Evolutionary conservation across 192 early-diverging fungal genomes (phyloP), one percentile per base, ranked within the genome.

Genomic region (Backusella luteola): DNA sequence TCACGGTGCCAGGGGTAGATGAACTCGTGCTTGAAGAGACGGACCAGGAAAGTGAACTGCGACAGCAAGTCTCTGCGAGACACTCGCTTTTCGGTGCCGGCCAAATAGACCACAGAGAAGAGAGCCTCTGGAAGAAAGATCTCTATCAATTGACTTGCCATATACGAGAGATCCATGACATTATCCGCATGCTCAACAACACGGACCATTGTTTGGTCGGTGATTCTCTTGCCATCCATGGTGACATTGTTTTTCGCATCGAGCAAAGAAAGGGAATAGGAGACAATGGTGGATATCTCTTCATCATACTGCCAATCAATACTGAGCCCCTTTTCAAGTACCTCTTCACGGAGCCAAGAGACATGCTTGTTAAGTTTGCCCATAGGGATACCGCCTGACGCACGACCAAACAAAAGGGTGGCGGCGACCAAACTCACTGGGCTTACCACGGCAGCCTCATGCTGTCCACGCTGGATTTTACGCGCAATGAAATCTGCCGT

Each of bases 181-280:
- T 84, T 84, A 39, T 84, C 82, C 11, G 82, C 78, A 69, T 84
- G 82, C 4, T 84, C 82, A 15, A 78, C 74, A 7, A 78, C 76
- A 21, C 82, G 72, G 11, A 84, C 35, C 12, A 44, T 74, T 0
- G 79, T 80, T 34, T 80, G 74, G 4, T 80, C 82, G 14, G 69
- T 76, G 3, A 74, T 39, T 4, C 76, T 59, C 71, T 80, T 84
- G 9, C 77, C 73, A 6, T 84, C 82, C 52, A 80, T 73, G 5
- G 71, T 73, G 6, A 84, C 70, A 36, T 84, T 84, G 12, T 68
- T 77, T 32, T 56, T 72, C 1, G 68, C 63, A 69, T 84, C 82
- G 66, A 84, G 36, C 7, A 84, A 41, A 44, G 73, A 39, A 2
- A 84, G 41, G 11, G 79, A 56, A 34, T 84, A 84, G 3, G 72